phyloP scores from a whole-genome alignment of 768 basidiomycete genomes.

The Xanthoconium purpureum region DNA sequence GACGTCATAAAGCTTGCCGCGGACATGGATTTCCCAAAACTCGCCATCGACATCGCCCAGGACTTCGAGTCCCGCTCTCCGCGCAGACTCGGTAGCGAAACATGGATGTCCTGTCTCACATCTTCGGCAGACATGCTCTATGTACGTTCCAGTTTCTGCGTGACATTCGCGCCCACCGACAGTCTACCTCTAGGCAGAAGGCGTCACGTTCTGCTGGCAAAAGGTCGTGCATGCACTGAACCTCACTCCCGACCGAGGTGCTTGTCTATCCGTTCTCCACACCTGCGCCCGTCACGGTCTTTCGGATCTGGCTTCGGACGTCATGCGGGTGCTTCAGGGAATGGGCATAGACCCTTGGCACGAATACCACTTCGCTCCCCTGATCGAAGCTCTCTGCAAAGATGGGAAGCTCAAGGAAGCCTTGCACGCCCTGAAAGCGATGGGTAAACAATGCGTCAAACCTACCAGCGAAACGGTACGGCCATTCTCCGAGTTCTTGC shows the following conservation, averaged over 20 bases:
- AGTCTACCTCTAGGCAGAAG: slow-evolving; percentile 51
- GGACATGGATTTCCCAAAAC: slow-evolving; percentile 49
- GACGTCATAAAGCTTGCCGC: slow-evolving; percentile 54
- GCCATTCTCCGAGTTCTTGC: slow-evolving; percentile 51
- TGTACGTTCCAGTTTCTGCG: slow-evolving; percentile 46
- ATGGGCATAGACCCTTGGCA: slow-evolving; percentile 46
- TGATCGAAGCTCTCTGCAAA: slow-evolving; percentile 71
- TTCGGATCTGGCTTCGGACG: slow-evolving; percentile 65
- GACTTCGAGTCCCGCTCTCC: slow-evolving; percentile 56
- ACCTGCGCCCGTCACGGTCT: slow-evolving; percentile 73
- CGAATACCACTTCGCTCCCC: slow-evolving; percentile 75
- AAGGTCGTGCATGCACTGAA: slow-evolving; percentile 49
- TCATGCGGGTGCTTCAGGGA: slow-evolving; percentile 51
- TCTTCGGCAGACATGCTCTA: slow-evolving; percentile 63
- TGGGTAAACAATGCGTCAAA: slow-evolving; percentile 52
- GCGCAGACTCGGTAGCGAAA: slow-evolving; percentile 47
- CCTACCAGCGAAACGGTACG: slow-evolving; percentile 51
- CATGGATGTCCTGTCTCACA: slow-evolving; percentile 67
- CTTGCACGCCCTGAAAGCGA: slow-evolving; percentile 52
- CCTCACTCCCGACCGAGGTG: slow-evolving; percentile 69
- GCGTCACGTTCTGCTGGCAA: slow-evolving; percentile 62
- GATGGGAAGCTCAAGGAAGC: slow-evolving; percentile 60
- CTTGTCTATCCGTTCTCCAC: slow-evolving; percentile 65
- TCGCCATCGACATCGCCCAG: slow-evolving; percentile 70
- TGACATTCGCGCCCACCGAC: not conserved